These are phyloP conservation scores for Mucor irregularis DNA, from an alignment of 371 early-diverging fungal genomes.

Conservation along the genomic window DNA sequence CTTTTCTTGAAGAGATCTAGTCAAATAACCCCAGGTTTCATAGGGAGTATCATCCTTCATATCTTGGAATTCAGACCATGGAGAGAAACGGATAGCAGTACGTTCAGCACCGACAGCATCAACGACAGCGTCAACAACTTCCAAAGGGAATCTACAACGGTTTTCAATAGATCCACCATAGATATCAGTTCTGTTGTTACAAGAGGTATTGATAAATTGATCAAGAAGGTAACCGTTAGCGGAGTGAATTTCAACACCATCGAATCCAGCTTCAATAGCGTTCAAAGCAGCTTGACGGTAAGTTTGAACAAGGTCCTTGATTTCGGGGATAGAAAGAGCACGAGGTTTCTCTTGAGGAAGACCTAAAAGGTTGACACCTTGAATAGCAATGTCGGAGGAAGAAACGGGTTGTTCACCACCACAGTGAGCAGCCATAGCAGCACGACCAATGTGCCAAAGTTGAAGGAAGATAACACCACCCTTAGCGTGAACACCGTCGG, in stretches of 20 bases:
- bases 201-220: slow-evolving; percentile 51
- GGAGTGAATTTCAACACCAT: slow-evolving; percentile 72
- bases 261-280: slow-evolving; percentile 57
- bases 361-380: slow-evolving; percentile 3
- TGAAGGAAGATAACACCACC: slow-evolving; percentile 60
- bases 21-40: slow-evolving; percentile 35
- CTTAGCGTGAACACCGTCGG: slow-evolving; percentile 57
- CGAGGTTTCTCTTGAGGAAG: slow-evolving; percentile 20
- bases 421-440: slow-evolving; percentile 1
- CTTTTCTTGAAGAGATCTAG: slow-evolving; percentile 19
- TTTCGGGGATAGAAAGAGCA: slow-evolving; percentile 64
- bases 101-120: slow-evolving; percentile 28
- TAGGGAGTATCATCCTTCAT: slow-evolving; percentile 34
- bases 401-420: slow-evolving; percentile 15
- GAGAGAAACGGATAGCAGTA: slow-evolving; percentile 29
- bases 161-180: slow-evolving; percentile 82
- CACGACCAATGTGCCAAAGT: slow-evolving; percentile 52
- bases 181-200: slow-evolving; percentile 56
- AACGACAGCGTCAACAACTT: slow-evolving; percentile 57
- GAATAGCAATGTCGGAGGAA: slow-evolving; percentile 14
- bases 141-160: slow-evolving; percentile 66
- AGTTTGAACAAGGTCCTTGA: slow-evolving; percentile 52
- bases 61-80: slow-evolving; percentile 27
- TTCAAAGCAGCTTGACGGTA: slow-evolving; percentile 60
- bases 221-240: slow-evolving; percentile 70